Evolutionary conservation across 2,329 filamentous ascomycete genomes (phyloP), one percentile per base, ranked within the genome.

Genomic region (Biscogniauxia mediterranea): DNA sequence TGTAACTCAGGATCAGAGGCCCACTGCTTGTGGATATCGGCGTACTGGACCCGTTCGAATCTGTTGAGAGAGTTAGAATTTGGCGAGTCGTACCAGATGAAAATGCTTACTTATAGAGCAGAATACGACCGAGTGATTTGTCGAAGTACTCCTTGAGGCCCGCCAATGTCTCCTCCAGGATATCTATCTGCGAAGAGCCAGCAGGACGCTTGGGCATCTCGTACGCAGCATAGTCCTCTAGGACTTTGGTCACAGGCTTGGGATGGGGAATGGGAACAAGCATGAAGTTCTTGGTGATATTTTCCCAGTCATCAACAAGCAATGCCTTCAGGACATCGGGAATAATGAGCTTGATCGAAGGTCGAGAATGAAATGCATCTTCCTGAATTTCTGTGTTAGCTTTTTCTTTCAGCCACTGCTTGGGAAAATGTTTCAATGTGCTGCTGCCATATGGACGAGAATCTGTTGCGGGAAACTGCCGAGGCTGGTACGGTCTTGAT

Each of bases 281-380:
- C 73, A 94, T 91, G 68, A 92, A 87, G 73, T 96, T 95, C 79
- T 97, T 98, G 60, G 95, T 99, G 64, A 99, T 88, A 70, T 97
- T 96, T 76, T 99, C 95, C 95, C 95, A 99, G 75, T 99, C 95
- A 74, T 99, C 95, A 21, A 99, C 95, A 2, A 99, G 86, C 64
- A 96, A 84, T 17, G 91, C 92, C 79, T 98, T 97, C 67, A 99
- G 83, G 66, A 90, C 87, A 73, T 98, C 95, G 0, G 95, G 93
- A 66, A 98, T 88, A 55, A 89, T 84, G 51, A 99, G 85, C 69
- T 92, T 91, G 70, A 99, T 89, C 19, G 92, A 92, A 20, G 94
- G 93, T 61, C 93, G 88, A 64, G 85, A 83, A 72, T 93, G 87
- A 74, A 97, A 99, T 4, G 84, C 81, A 63, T 98, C 95, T 80